Base-by-base conservation (phyloP, 176 grass and related monocot genomes). In the Zea mays region DNA sequence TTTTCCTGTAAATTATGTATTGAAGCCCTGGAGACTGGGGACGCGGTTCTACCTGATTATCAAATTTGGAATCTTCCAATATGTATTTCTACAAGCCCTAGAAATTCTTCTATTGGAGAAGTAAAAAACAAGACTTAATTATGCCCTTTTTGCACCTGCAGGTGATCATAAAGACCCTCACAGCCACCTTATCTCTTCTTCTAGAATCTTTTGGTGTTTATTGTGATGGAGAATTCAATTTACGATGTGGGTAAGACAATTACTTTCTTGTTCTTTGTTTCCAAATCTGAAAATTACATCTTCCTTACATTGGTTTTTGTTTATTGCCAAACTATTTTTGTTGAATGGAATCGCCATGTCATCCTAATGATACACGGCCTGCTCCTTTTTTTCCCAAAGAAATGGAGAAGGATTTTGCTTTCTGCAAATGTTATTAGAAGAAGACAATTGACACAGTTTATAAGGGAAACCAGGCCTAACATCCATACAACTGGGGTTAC, bases 81-180 rank as follows among this genome's bases (percentile, higher is more conserved):
- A 98, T 80, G 92, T 97, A 97, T 82, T 84, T 73, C 20, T 15
- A 67, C 76, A 47, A 66, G 19, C 56, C 43, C 43, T 61, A 50
- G 69, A 9, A 81, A 73, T 67, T 62, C 4, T 69, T 85, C 10
- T 55, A 73, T 41, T 8, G 54, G 39, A 5, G 55, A 85, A 60
- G 38, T 47, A 5, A 2, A 67, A 80, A 62, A 69, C 65, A 59
- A 79, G 51, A 59, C 52, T 85, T 78, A 76, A 11, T 63, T 70
- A 76, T 73, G 27, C 36, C 2, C n/a, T 43, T 49, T 49, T 69
- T 76, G 42, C 80, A 59, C 75, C 42, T 72, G 49, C 86, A 95
- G 96, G 88, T 99, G 83, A 95, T 98, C 69, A 98, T 98, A 89
- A 98, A 98, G 85, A 98, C 96, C 39, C 81, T 98, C 40, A 94